A percentile compares a stretch with the other conserved stretches of the same genome.
These are phyloP conservation scores for Sporothrix brasiliensis DNA, from an alignment of 2,329 filamentous ascomycete species.

Conservation along the genomic window DNA sequence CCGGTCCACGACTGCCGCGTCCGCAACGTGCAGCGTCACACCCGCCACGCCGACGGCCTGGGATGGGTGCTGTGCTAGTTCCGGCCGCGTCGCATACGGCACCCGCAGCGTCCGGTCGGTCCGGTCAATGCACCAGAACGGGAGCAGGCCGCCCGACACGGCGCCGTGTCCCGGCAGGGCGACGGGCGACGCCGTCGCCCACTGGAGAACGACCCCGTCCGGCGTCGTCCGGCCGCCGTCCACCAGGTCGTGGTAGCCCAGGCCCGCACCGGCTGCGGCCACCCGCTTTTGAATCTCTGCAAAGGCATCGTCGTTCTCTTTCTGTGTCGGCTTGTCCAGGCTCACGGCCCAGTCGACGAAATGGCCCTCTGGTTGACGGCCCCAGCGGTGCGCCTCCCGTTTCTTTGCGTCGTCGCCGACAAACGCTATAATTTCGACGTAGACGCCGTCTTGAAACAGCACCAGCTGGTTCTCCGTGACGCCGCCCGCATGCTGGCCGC, in stretches of 20 bases:
- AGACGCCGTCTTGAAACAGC: slow-evolving; percentile 64
- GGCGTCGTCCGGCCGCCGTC: slow-evolving; percentile 57
- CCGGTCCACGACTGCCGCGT: slow-evolving; percentile 35
- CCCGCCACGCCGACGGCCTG: slow-evolving; percentile 55
- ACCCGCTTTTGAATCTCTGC: slow-evolving; percentile 46
- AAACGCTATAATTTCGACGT: slow-evolving; percentile 69
- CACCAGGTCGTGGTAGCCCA: slow-evolving; percentile 53
- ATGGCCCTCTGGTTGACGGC: slow-evolving; percentile 51
- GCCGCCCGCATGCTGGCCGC: slow-evolving; percentile 64
- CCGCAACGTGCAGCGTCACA: slow-evolving; percentile 46
- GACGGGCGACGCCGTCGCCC: slow-evolving; percentile 55
- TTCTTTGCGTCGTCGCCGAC: slow-evolving; percentile 47
- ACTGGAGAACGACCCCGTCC: slow-evolving; percentile 61
- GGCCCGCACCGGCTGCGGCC: slow-evolving; percentile 40
- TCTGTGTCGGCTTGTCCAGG: slow-evolving; percentile 34
- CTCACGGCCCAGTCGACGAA: slow-evolving; percentile 66
- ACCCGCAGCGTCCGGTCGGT: slow-evolving; percentile 61
- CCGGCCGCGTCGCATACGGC: slow-evolving; percentile 47
- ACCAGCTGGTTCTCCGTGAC: slow-evolving; percentile 65
- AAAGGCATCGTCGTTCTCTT: slow-evolving; percentile 43
- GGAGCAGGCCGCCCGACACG: slow-evolving; percentile 52
- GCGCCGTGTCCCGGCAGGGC: slow-evolving; percentile 37
- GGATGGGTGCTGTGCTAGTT: slow-evolving; percentile 52
- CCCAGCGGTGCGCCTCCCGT: slow-evolving; percentile 62
- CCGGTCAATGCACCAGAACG: slow-evolving; percentile 68